Base-by-base conservation (phyloP, 2,329 filamentous ascomycete genomes). In the Xylariaceae sp. region DNA sequence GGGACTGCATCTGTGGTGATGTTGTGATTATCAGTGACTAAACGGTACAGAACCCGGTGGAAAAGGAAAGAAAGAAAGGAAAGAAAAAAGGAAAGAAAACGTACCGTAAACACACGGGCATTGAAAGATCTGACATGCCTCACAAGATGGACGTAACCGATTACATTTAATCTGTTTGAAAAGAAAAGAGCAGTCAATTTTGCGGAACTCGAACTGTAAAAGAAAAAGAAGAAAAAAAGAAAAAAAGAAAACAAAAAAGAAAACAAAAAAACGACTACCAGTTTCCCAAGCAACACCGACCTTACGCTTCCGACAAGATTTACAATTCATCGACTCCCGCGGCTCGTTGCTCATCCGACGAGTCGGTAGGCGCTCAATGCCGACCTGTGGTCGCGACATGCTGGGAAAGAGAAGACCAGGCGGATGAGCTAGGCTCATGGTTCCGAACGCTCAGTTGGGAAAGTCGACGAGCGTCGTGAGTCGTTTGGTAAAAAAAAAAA, bases 281-380 rank as follows among this genome's bases (percentile, higher is more conserved):
- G 43, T 51, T 47, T 51, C 43, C 7, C 29, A 32, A 32, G 47
- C 61, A 41, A 64, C 54, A 65, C 75, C 47, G 72, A 92, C 89
- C 86, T 95, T 95, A 74, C 90, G 81, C 73, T 95, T 95, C 64
- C 90, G 83, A 76, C 90, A 95, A 54, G 89, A 94, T 72, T 95
- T 95, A 83, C 90, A 95, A 71, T 95, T 95, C 90, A 95, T 95
- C 35, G 88, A 88, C 76, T 95, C 90, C 52, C 67, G 65, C 41
- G 88, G 88, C 70, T 94, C 88, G 65, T 83, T 86, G 71, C 80
- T 84, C 72, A 83, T 76, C 42, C 87, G 84, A 60, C 86, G 83
- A 52, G 85, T 79, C 30, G 87, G 86, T 62, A 92, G 75, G 58
- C 88, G 83, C 73, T 91, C 87, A 70, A 92, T 92, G 69, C 87